phyloP scores from a whole-genome alignment of 345 rosid genomes.

The Lumnitzera racemosa region DNA sequence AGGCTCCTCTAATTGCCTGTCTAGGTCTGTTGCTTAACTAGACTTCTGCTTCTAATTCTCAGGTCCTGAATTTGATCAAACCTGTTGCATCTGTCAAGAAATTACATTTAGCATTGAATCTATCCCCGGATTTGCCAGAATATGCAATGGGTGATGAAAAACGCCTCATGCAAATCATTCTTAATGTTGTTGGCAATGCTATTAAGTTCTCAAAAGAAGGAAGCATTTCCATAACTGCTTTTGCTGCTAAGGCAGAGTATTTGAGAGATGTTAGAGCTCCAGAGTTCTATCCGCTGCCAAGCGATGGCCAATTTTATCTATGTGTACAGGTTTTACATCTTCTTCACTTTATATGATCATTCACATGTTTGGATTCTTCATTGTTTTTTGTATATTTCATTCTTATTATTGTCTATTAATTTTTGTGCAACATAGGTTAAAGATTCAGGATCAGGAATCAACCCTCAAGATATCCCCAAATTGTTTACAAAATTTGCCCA shows the following conservation, averaged over 20 bases:
- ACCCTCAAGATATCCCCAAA: conserved; percentile 81
- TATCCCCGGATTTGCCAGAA: conserved; percentile 89
- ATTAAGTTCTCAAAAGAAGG: conserved; percentile 96
- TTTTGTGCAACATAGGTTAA: conserved; percentile 53
- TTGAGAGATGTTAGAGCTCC: conserved; percentile 56
- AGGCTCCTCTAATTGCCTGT: not conserved
- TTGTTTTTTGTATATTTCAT: not conserved
- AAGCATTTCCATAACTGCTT: conserved; percentile 56
- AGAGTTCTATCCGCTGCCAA: conserved; percentile 51
- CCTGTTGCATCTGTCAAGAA: conserved; percentile 89
- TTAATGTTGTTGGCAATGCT: conserved; percentile 92
- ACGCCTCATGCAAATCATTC: conserved; percentile 76
- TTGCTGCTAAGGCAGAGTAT: conserved; percentile 65
- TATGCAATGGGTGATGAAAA: conserved; percentile 85
- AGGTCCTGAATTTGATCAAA: conserved; percentile 85
- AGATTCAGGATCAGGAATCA: conserved; percentile 83
- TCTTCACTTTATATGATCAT: conserved; percentile 6
- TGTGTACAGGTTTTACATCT: conserved; percentile 67
- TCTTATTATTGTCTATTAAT: conserved; percentile 2
- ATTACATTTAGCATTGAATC: conserved; percentile 50
- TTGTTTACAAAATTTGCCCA: conserved; percentile 88
- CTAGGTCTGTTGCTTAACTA: not conserved
- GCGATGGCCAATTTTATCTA: conserved; percentile 73
- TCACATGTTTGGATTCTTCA: not conserved
- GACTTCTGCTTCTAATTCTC: conserved; percentile 19